phyloP scores from a whole-genome alignment of 257 asterid species.

The Ocimum tenuiflorum region DNA sequence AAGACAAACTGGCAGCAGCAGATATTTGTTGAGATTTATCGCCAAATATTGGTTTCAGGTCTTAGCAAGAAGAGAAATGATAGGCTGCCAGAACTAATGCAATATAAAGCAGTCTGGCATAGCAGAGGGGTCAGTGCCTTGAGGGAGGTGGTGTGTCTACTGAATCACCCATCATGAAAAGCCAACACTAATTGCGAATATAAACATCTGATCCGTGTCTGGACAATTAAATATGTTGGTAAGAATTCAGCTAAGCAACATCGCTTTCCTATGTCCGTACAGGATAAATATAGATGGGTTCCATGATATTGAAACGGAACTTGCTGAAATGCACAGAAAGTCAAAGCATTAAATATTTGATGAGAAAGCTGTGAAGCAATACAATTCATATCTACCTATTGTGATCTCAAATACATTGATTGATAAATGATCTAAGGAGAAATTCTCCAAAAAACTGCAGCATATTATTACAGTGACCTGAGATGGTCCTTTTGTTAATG shows the following conservation, averaged over 20 bases:
- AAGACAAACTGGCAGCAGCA: too few species aligned
- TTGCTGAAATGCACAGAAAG: too few species aligned
- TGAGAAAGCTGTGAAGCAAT: neutral
- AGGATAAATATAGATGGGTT: neutral
- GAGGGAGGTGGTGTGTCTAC: neutral
- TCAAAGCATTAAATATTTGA: too few species aligned
- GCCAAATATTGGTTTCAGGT: neutral
- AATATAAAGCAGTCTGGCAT: neutral
- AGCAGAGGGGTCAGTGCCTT: neutral
- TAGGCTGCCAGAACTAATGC: neutral
- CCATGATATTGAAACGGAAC: too few species aligned
- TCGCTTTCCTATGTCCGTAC: neutral
- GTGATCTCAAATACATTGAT: neutral
- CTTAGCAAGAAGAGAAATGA: neutral
- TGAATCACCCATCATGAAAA: neutral
- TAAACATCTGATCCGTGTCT: neutral
- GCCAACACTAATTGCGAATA: neutral
- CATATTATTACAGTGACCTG: neutral
- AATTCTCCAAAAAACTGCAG: neutral
- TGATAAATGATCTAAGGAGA: neutral
- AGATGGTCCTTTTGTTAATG: too few species aligned
- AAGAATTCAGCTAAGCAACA: neutral
- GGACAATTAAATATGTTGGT: neutral
- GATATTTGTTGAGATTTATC: too few species aligned
- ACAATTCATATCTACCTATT: neutral